phyloP scores from a whole-genome alignment of 2,329 filamentous ascomycete species.

The Fusarium paranaense region DNA sequence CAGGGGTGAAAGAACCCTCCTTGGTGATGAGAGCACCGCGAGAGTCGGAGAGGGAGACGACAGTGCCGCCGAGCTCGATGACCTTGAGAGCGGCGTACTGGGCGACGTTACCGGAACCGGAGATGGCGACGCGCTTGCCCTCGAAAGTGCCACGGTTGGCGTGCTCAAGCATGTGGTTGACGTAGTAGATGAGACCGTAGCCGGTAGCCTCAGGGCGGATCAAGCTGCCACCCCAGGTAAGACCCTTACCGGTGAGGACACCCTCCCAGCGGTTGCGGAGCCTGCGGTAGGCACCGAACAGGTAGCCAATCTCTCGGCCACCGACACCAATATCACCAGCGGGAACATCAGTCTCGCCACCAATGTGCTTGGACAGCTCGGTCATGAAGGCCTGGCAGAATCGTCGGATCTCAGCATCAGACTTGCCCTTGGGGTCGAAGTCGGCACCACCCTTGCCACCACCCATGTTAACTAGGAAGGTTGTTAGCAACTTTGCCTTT shows the following conservation, averaged over 20 bases:
- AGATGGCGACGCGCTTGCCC: slow-evolving; percentile 95
- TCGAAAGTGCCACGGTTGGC: slow-evolving; percentile 86
- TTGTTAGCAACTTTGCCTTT: slow-evolving; percentile 27
- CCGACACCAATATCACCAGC: slow-evolving; percentile 97
- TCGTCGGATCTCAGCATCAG: slow-evolving; percentile 94
- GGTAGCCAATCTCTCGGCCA: slow-evolving; percentile 90
- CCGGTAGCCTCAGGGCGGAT: slow-evolving; percentile 98
- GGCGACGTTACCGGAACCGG: slow-evolving; percentile 96
- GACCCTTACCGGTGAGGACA: slow-evolving; percentile 95
- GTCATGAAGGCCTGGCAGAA: slow-evolving; percentile 98
- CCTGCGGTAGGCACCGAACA: slow-evolving; percentile 94
- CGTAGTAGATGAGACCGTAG: slow-evolving; percentile 96
- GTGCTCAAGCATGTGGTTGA: slow-evolving; percentile 94
- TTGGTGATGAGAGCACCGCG: slow-evolving; percentile 85
- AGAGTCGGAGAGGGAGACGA: slow-evolving; percentile 94
- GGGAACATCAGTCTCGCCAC: slow-evolving; percentile 94
- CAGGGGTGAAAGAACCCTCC: slow-evolving; percentile 79
- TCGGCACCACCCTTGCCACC: slow-evolving; percentile 98
- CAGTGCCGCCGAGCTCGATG: slow-evolving; percentile 93
- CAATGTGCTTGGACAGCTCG: slow-evolving; percentile 95
- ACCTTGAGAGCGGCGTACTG: slow-evolving; percentile 97
- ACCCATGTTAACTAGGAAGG: slow-evolving; percentile 73
- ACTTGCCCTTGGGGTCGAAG: slow-evolving; percentile 99
- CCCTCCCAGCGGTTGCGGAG: slow-evolving; percentile 94
- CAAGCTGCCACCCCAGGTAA: slow-evolving; percentile 90